Evolutionary conservation across 2,329 filamentous ascomycete genomes (phyloP).

Genomic region (Pezicula carpinea): DNA sequence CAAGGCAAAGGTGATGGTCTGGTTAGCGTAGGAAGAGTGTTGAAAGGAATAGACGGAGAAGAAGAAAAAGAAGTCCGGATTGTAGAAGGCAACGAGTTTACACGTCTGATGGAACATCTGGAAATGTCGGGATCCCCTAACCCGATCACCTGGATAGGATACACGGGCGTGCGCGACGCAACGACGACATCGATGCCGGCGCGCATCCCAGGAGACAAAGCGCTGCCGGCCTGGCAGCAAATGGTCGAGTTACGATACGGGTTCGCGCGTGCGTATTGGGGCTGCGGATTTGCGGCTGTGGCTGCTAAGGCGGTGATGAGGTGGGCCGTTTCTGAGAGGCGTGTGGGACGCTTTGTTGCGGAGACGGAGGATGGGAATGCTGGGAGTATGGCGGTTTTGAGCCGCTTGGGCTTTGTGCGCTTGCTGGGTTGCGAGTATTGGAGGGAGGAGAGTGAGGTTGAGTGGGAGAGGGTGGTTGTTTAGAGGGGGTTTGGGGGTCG

Average conservation of each 20-base stretch:
- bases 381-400: constrained; percentile 19
- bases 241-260: constrained; percentile 27
- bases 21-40: no score
- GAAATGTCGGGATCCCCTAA: background rate
- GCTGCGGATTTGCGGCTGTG: constrained; percentile 20
- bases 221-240: constrained; percentile 6
- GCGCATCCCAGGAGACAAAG: background rate
- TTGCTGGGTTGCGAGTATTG: background rate
- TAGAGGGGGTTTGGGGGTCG: background rate
- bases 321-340: constrained; percentile 17
- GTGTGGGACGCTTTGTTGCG: constrained; percentile 18
- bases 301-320: constrained; percentile 19
- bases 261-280: constrained; percentile 19
- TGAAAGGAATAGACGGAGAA: no score
- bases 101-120: background rate
- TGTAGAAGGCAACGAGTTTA: background rate
- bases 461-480: background rate
- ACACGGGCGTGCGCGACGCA: background rate
- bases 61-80: background rate
- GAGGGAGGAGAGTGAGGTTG: background rate
- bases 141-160: background rate
- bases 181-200: background rate
- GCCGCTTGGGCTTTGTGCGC: constrained; percentile 20
- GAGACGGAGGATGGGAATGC: constrained; percentile 23
- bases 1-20: background rate